A percentile compares a stretch with the other conserved stretches of the same genome.
Conservation (phyloP, 177 flowering plant species). For the Tripterygium wilfordii region DNA sequence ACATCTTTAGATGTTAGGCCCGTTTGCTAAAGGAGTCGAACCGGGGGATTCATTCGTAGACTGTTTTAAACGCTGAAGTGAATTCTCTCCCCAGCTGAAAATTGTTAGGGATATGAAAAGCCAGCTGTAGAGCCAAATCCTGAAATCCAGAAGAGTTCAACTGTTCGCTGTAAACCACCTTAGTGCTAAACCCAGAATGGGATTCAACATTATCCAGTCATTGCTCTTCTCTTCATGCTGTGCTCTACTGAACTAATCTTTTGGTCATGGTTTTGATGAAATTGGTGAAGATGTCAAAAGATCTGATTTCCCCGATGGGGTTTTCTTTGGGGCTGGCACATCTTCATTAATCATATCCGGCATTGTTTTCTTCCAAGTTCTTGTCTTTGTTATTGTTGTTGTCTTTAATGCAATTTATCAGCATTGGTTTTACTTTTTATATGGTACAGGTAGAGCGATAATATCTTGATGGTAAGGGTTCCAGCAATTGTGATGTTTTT, state of each 20-base stretch:
- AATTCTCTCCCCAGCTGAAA: no score
- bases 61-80: no score
- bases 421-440: not conserved
- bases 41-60: no score
- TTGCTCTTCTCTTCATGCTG: not conserved
- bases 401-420: not conserved
- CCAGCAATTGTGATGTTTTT: conserved; percentile 58
- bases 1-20: no score
- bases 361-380: not conserved
- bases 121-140: no score
- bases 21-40: no score
- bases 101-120: no score
- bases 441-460: conserved; percentile 52
- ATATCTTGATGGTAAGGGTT: conserved; percentile 42
- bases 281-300: conserved; percentile 12
- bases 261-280: conserved; percentile 1
- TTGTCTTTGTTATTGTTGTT: not conserved
- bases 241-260: not conserved
- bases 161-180: no score
- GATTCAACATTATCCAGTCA: not conserved
- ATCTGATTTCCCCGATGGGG: conserved; percentile 35
- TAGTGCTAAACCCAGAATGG: no score
- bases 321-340: conserved; percentile 43
- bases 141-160: no score
- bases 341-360: conserved; percentile 47